Evolutionary conservation across 176 grass and related monocot genomes (phyloP).

Genomic region (Lolium multiflorum): DNA sequence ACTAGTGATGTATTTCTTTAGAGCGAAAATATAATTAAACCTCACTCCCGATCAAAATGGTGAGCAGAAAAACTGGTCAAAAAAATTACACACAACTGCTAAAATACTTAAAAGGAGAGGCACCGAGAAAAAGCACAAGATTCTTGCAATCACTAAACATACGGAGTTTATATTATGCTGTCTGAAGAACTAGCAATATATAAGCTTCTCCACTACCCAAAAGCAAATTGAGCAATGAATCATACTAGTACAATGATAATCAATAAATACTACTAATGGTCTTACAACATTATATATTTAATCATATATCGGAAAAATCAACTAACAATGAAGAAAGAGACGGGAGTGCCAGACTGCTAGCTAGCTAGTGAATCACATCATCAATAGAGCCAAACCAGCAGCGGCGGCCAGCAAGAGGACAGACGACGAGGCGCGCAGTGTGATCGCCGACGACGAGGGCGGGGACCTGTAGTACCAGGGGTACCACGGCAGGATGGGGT

Average conservation of each 20-base stretch:
- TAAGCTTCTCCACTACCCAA: constrained; percentile 6
- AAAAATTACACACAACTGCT: background rate
- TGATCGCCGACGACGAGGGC: background rate
- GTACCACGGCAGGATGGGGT: constrained; percentile 85
- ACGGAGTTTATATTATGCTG: background rate
- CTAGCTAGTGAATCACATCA: background rate
- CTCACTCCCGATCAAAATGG: background rate
- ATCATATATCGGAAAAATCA: background rate
- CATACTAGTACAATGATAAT: background rate
- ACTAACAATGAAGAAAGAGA: background rate
- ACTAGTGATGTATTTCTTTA: background rate
- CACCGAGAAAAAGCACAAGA: background rate
- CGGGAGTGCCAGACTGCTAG: background rate
- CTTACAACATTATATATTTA: background rate
- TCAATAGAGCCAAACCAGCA: background rate
- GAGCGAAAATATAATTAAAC: too few relatives aligned
- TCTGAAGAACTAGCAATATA: background rate
- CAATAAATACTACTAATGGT: background rate
- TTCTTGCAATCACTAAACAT: background rate
- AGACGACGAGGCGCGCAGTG: background rate
- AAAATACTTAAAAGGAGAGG: background rate
- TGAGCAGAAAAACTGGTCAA: background rate
- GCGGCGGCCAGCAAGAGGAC: background rate
- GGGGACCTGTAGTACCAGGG: constrained; percentile 78
- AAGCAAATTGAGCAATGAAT: background rate